Evolutionary conservation across 2,329 filamentous ascomycete genomes (phyloP).

Genomic region (Fusarium odoratissimum): DNA sequence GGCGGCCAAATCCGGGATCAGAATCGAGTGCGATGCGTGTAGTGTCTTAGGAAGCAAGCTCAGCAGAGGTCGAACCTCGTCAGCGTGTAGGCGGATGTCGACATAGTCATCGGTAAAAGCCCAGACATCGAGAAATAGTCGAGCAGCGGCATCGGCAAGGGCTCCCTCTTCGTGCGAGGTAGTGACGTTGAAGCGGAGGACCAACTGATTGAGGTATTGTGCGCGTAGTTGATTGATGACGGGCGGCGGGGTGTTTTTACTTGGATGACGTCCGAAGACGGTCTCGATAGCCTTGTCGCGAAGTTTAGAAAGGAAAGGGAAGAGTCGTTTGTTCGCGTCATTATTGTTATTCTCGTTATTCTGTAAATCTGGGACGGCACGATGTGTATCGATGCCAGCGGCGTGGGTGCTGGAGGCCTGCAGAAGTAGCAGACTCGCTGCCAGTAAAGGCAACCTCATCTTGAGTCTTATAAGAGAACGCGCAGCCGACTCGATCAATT

Average conservation of each 20-base stretch:
- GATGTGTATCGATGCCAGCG: conserved; percentile 47
- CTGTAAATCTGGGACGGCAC: conserved; percentile 29
- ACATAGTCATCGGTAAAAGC: conserved; percentile 83
- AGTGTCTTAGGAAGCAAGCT: conserved; percentile 81
- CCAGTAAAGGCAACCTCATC: conserved; percentile 45
- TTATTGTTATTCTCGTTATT: conserved; percentile 1
- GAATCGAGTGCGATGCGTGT: conserved; percentile 74
- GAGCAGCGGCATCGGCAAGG: conserved; percentile 77
- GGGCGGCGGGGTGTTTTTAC: conserved; percentile 43
- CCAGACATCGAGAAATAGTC: conserved; percentile 91
- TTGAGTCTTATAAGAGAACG: conserved; percentile 1
- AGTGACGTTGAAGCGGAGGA: conserved; percentile 86
- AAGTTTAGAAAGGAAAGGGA: conserved; percentile 63
- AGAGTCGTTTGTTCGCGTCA: conserved; percentile 47
- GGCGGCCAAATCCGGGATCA: conserved; percentile 84
- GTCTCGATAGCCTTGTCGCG: conserved; percentile 63
- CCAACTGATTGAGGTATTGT: conserved; percentile 82
- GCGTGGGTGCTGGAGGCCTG: conserved; percentile 44
- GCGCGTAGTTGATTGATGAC: conserved; percentile 51
- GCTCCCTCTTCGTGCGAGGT: conserved; percentile 75
- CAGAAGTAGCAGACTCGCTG: conserved; percentile 42
- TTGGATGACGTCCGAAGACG: conserved; percentile 60
- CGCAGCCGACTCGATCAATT: conserved; percentile 10
- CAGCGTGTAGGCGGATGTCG: conserved; percentile 82
- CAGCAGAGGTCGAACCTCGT: conserved; percentile 82